phyloP scores from a whole-genome alignment of 768 basidiomycete genomes.

The Pleurotus tuber-regium region DNA sequence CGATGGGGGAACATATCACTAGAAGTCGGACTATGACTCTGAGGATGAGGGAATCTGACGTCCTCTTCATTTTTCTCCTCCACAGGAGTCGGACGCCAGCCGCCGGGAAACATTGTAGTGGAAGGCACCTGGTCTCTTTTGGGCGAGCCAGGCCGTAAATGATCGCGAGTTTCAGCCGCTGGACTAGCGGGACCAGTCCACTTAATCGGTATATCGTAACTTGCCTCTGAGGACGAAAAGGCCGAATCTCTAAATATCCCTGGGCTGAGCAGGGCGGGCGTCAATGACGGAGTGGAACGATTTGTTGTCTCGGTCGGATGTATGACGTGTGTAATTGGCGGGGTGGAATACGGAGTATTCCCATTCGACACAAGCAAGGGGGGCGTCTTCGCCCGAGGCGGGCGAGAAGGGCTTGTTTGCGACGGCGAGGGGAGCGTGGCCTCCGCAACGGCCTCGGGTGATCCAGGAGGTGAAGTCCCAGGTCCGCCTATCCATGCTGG shows the following conservation, averaged over 20 bases:
- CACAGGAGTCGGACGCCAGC: constrained; percentile 54
- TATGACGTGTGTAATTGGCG: constrained; percentile 4
- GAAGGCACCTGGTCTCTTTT: constrained; percentile 25
- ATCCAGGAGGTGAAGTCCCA: constrained; percentile 26
- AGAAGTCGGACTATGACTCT: constrained; percentile 1
- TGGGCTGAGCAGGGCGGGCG: constrained; percentile 45
- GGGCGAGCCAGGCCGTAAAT: no score
- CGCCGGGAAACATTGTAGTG: constrained; percentile 45
- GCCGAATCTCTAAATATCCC: constrained; percentile 67
- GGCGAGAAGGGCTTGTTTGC: constrained; percentile 16
- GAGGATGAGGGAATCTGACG: constrained; percentile 5
- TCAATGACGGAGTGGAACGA: constrained; percentile 5
- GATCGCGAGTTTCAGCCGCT: constrained; percentile 12
- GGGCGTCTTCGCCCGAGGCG: constrained; percentile 33
- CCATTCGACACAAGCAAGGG: constrained; percentile 31
- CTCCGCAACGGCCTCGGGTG: neutral
- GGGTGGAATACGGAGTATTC: constrained; percentile 13
- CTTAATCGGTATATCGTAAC: constrained; percentile 53
- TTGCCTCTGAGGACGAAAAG: constrained; percentile 48
- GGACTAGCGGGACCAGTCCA: constrained; percentile 47
- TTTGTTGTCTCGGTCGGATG: neutral
- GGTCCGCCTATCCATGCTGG: constrained; percentile 14
- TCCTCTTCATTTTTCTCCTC: constrained; percentile 40
- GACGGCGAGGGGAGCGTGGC: constrained; percentile 3
- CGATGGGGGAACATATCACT: constrained; percentile 21